A percentile compares a stretch with the other conserved stretches of the same genome.
Conservation (phyloP, 1,284 basidiomycete genomes). For the Marasmius tenuissimus region DNA sequence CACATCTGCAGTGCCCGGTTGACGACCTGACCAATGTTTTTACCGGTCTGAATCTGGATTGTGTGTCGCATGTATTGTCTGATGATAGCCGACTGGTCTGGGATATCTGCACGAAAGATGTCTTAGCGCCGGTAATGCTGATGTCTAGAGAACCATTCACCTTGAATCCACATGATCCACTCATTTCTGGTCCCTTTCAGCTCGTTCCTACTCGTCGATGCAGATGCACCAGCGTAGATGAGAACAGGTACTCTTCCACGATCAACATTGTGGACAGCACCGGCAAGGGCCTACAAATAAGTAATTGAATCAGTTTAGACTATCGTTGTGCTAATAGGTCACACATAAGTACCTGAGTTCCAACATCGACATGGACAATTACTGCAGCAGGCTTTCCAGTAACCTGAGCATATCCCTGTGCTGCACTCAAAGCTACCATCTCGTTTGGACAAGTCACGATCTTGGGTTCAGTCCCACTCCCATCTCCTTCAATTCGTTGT, state of each 20-base stretch:
- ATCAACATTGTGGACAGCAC: constrained; percentile 72
- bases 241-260: constrained; percentile 60
- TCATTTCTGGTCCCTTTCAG: constrained; percentile 67
- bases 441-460: constrained; percentile 73
- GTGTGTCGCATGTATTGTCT: constrained; percentile 73
- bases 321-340: neutral
- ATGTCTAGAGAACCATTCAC: constrained; percentile 27
- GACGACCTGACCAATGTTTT: constrained; percentile 48
- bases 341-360: constrained; percentile 53
- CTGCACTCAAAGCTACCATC: constrained; percentile 72
- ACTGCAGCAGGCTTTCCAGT: constrained; percentile 67
- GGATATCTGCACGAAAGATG: constrained; percentile 46
- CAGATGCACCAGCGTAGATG: constrained; percentile 70
- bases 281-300: constrained; percentile 53
- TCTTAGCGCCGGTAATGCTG: neutral
- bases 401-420: constrained; percentile 69
- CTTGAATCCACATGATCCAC: constrained; percentile 74
- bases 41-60: constrained; percentile 55
- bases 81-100: constrained; percentile 65
- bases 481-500: constrained; percentile 39
- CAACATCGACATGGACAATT: constrained; percentile 73
- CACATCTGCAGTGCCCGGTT: constrained; percentile 65
- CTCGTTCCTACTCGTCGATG: constrained; percentile 55
- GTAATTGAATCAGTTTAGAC: neutral
- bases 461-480: constrained; percentile 38